Evolutionary conservation across 768 basidiomycete species (phyloP).

Genomic region (Termitomyces sp.): DNA sequence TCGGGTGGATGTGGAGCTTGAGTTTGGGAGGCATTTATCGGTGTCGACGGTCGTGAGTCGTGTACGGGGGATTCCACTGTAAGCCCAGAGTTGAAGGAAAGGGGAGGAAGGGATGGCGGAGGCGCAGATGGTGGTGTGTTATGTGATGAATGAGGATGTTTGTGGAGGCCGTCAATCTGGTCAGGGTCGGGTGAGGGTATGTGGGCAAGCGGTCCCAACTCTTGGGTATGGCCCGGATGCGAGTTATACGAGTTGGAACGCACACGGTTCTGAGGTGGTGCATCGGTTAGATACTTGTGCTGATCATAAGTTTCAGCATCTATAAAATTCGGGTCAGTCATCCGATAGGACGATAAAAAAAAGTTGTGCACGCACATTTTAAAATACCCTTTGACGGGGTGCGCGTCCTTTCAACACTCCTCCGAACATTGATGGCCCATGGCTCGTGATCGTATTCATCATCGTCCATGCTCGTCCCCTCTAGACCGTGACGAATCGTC

Average conservation of each 20-base stretch:
- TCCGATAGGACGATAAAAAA: not conserved
- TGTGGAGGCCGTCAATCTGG: slow-evolving; percentile 82
- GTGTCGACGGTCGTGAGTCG: slow-evolving; percentile 28
- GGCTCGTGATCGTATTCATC: slow-evolving; percentile 61
- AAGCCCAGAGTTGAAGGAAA: slow-evolving; percentile 49
- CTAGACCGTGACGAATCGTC: slow-evolving; percentile 62
- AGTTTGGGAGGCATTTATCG: slow-evolving; percentile 13
- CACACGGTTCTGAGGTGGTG: slow-evolving; percentile 41
- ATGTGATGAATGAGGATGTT: slow-evolving; percentile 50
- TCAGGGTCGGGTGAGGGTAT: slow-evolving; percentile 82
- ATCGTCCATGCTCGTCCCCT: slow-evolving; percentile 40
- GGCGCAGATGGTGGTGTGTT: slow-evolving; percentile 19
- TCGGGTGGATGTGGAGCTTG: slow-evolving; percentile 35
- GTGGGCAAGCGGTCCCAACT: slow-evolving; percentile 72
- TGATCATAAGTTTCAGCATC: slow-evolving; percentile 71
- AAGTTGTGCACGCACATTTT: slow-evolving; percentile 56
- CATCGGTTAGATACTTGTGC: slow-evolving; percentile 44
- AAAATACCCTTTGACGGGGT: slow-evolving; percentile 80
- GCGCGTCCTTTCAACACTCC: slow-evolving; percentile 62
- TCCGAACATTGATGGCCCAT: slow-evolving; percentile 71
- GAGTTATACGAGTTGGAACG: slow-evolving; percentile 82
- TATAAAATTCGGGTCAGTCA: slow-evolving; percentile 20
- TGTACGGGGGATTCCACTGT: slow-evolving; percentile 30
- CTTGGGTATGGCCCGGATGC: slow-evolving; percentile 40
- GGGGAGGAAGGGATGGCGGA: slow-evolving; percentile 35